These are phyloP conservation scores for Calonectria pauciramosa DNA, from an alignment of 2,329 filamentous ascomycete species.

Conservation along the genomic window DNA sequence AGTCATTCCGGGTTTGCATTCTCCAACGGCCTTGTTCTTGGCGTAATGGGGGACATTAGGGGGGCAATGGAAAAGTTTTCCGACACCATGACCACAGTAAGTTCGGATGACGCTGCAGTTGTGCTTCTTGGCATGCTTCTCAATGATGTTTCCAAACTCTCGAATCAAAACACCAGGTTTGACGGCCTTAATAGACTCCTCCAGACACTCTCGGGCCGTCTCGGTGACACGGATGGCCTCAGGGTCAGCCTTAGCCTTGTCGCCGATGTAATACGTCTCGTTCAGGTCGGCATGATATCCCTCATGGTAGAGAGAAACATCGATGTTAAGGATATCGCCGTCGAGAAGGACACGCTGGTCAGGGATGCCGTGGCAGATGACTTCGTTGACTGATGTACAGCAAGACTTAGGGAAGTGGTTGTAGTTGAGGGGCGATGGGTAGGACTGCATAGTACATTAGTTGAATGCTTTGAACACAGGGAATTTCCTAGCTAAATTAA, in stretches of 20 bases:
- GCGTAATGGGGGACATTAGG: conserved; percentile 97
- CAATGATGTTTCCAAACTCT: conserved; percentile 94
- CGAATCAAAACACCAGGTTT: conserved; percentile 95
- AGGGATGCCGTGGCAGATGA: conserved; percentile 98
- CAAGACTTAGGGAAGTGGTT: conserved; percentile 97
- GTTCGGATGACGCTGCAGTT: conserved; percentile 93
- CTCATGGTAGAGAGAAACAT: conserved; percentile 93
- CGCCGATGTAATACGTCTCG: conserved; percentile 98
- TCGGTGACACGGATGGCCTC: conserved; percentile 94
- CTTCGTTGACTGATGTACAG: conserved; percentile 95
- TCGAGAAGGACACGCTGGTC: conserved; percentile 89
- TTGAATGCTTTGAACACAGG: conserved; percentile 12
- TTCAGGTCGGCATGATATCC: conserved; percentile 98
- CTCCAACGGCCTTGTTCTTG: conserved; percentile 97
- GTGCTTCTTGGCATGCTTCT: conserved; percentile 90
- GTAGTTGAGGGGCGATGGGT: conserved; percentile 96
- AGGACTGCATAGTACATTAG: conserved; percentile 72
- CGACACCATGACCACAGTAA: conserved; percentile 97
- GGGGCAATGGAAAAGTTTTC: conserved; percentile 91
- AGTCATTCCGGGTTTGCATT: conserved; percentile 96
- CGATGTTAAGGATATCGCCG: conserved; percentile 97
- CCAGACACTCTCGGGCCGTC: conserved; percentile 87
- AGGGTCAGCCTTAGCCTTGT: conserved; percentile 85
- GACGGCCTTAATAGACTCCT: conserved; percentile 91
- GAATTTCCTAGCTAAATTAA: background rate